Conservation (phyloP, 2,329 filamentous ascomycete genomes). For the Fusarium liriodendri region DNA sequence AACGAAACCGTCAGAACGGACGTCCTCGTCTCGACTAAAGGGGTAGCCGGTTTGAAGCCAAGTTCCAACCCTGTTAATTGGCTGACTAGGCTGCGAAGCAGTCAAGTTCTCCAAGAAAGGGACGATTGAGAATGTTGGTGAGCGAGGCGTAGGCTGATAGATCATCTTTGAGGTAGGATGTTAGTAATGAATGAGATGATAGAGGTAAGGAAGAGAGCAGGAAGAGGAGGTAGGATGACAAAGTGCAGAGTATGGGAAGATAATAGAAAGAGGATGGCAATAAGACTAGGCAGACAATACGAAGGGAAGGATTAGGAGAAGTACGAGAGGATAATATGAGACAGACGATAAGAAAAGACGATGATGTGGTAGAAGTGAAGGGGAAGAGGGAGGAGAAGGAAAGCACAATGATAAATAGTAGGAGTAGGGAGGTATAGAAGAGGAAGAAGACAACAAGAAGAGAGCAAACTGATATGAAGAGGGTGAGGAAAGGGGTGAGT, state of each 20-base stretch:
- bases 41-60: slow-evolving; percentile 22
- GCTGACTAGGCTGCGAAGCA: neutral
- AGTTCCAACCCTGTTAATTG: neutral
- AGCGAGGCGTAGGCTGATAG: neutral
- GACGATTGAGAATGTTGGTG: neutral
- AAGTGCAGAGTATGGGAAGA: neutral
- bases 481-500: no score
- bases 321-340: neutral
- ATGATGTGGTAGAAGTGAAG: no score
- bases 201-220: no score
- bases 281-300: neutral
- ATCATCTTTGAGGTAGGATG: neutral
- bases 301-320: neutral
- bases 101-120: slow-evolving; percentile 6
- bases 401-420: no score
- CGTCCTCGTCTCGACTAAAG: neutral
- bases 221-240: neutral
- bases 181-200: neutral
- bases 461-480: no score
- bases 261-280: neutral
- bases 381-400: no score
- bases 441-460: no score
- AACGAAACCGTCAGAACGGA: neutral
- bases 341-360: neutral
- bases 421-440: no score